Conservation (phyloP, 1,284 basidiomycete species). For the Ustilago vetiveriae region DNA sequence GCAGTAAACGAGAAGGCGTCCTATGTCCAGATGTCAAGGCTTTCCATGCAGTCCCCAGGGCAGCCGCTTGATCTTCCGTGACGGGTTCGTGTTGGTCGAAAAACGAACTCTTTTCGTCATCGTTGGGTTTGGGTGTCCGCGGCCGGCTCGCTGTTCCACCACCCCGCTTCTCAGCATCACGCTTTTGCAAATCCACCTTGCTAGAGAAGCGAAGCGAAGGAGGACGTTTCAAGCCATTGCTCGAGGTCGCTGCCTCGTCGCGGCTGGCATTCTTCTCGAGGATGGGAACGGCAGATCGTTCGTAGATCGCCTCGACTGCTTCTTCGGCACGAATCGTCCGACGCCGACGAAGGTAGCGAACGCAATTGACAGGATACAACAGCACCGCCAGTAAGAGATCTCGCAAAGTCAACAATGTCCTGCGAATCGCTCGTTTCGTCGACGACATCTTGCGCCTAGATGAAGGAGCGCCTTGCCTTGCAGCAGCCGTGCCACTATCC, state of each 20-base stretch:
- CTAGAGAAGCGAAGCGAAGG: constrained; percentile 24
- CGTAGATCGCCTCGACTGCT: constrained; percentile 24
- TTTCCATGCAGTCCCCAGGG: constrained; percentile 18
- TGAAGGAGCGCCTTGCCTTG: background rate
- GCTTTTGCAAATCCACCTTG: constrained; percentile 2
- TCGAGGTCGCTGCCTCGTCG: background rate
- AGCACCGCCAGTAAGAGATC: constrained; percentile 28
- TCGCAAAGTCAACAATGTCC: constrained; percentile 24
- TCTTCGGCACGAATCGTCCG: constrained; percentile 12
- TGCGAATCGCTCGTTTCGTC: constrained; percentile 12
- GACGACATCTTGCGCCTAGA: constrained; percentile 5
- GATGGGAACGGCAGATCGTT: constrained; percentile 28
- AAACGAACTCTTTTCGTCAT: constrained; percentile 2
- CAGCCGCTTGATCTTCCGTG: constrained; percentile 52
- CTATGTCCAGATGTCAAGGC: constrained; percentile 16
- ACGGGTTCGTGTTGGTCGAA: constrained; percentile 31
- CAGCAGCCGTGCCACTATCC: background rate
- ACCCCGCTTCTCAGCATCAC: constrained; percentile 17
- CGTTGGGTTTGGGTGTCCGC: constrained; percentile 24
- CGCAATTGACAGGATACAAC: constrained; percentile 30
- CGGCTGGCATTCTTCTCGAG: constrained; percentile 26
- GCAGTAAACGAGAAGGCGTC: constrained; percentile 40
- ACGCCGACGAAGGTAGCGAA: constrained; percentile 22
- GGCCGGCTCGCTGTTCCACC: constrained; percentile 5
- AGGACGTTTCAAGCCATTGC: background rate